phyloP scores from a whole-genome alignment of 441 rosid species.

The Jatropha podagrica region DNA sequence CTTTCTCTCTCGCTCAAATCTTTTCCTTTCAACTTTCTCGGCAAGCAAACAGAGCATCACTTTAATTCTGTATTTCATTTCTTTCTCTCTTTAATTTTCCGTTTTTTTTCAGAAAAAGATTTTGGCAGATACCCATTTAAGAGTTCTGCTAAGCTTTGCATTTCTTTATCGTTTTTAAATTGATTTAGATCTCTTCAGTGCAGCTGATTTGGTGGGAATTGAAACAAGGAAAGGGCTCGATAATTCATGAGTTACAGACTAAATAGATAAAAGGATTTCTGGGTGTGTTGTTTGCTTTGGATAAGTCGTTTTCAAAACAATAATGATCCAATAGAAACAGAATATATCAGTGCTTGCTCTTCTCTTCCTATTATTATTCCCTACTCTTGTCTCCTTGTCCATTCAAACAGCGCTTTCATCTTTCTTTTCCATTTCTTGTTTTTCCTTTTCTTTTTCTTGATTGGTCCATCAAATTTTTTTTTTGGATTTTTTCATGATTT shows the following conservation, averaged over 20 bases:
- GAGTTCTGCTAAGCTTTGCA: neutral
- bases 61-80: constrained; percentile 7
- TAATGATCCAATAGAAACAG: constrained; percentile 27
- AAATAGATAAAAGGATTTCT: neutral
- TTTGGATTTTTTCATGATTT: neutral
- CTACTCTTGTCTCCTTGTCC: constrained; percentile 37
- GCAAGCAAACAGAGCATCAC: constrained; percentile 33
- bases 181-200: too few species aligned
- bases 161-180: too few species aligned
- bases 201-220: neutral
- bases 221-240: neutral
- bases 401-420: constrained; percentile 37
- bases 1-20: neutral
- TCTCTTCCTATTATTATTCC: constrained; percentile 7
- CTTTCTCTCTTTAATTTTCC: neutral
- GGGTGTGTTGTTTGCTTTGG: constrained; percentile 16
- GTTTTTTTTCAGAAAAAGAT: neutral
- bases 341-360: neutral
- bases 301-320: constrained; percentile 48
- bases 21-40: constrained; percentile 26
- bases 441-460: constrained; percentile 4
- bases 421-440: constrained; percentile 30
- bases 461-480: constrained; percentile 42
- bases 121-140: neutral
- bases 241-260: constrained; percentile 2